Percentiles rank a stretch among this genome's conserved stretches.
phyloP scores from a whole-genome alignment of 768 basidiomycete genomes.

The Amanita rubescens region DNA sequence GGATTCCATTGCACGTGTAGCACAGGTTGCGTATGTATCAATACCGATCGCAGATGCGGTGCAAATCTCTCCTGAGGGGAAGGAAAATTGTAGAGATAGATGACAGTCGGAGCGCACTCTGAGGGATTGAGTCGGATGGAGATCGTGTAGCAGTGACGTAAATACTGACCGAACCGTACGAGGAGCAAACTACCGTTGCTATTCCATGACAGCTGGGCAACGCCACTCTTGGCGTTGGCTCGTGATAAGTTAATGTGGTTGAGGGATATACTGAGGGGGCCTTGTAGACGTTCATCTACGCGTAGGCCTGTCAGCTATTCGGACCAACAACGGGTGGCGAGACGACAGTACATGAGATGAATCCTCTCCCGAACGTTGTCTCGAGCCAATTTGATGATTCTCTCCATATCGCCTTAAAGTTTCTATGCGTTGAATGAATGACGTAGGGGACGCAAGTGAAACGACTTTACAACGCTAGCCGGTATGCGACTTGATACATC shows the following conservation, averaged over 20 bases:
- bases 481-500: conserved; percentile 56
- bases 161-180: conserved; percentile 57
- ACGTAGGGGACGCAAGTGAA: not conserved
- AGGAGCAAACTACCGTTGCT: conserved; percentile 65
- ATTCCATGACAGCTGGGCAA: conserved; percentile 77
- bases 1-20: conserved; percentile 77
- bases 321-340: not conserved
- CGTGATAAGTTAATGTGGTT: conserved; percentile 51
- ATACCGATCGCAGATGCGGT: conserved; percentile 57
- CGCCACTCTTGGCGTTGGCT: conserved; percentile 58
- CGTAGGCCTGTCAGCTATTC: not conserved
- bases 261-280: conserved; percentile 45
- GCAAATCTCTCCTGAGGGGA: conserved; percentile 45
- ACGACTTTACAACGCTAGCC: conserved; percentile 40
- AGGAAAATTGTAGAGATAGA: conserved; percentile 72
- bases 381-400: conserved; percentile 85
- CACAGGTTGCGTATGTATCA: conserved; percentile 60
- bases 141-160: not conserved
- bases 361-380: conserved; percentile 76
- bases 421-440: not conserved
- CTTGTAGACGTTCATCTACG: conserved; percentile 58
- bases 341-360: conserved; percentile 57
- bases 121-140: conserved; percentile 10
- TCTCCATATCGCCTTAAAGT: conserved; percentile 68
- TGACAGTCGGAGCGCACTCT: conserved; percentile 58